Evolutionary conservation across 2,329 filamentous ascomycete genomes (phyloP).

Genomic region (Colletotrichum higginsianum): DNA sequence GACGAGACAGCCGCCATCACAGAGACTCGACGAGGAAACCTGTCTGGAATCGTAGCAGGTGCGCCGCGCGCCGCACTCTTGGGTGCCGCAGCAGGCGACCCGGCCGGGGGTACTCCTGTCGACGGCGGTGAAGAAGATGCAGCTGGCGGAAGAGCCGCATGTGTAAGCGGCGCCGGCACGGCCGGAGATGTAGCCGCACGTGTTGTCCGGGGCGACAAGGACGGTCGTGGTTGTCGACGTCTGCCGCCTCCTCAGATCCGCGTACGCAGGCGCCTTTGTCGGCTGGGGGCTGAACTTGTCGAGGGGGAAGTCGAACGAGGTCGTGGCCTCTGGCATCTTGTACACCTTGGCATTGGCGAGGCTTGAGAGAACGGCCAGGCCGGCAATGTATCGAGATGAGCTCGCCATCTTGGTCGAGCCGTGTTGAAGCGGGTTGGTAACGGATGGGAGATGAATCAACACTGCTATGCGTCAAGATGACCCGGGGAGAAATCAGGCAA

Average conservation of each 20-base stretch:
- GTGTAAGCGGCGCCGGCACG: conserved; percentile 56
- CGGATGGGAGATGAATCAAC: not conserved
- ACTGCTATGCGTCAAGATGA: not conserved
- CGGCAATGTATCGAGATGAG: conserved; percentile 45
- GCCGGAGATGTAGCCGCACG: conserved; percentile 65
- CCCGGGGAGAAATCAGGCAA: conserved; percentile 14
- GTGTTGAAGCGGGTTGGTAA: not conserved
- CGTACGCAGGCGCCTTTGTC: conserved; percentile 56
- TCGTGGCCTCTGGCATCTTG: conserved; percentile 54
- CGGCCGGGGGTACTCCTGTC: conserved; percentile 49
- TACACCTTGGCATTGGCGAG: conserved; percentile 54
- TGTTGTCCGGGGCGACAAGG: conserved; percentile 64
- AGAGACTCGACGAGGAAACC: conserved; percentile 54
- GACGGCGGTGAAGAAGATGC: conserved; percentile 57
- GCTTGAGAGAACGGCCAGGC: conserved; percentile 49
- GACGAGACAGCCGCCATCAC: conserved; percentile 57
- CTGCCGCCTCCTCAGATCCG: conserved; percentile 53
- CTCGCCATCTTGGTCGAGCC: conserved; percentile 45
- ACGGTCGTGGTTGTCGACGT: conserved; percentile 51
- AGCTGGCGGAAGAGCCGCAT: conserved; percentile 54
- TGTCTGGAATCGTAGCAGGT: conserved; percentile 57
- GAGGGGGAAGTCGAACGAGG: conserved; percentile 49
- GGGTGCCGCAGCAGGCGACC: conserved; percentile 59
- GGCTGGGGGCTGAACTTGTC: conserved; percentile 58
- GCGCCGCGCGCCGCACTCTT: conserved; percentile 53